These are phyloP conservation scores for Xylaria castorea DNA, from an alignment of 495 filamentous ascomycete genomes.

Conservation along the genomic window DNA sequence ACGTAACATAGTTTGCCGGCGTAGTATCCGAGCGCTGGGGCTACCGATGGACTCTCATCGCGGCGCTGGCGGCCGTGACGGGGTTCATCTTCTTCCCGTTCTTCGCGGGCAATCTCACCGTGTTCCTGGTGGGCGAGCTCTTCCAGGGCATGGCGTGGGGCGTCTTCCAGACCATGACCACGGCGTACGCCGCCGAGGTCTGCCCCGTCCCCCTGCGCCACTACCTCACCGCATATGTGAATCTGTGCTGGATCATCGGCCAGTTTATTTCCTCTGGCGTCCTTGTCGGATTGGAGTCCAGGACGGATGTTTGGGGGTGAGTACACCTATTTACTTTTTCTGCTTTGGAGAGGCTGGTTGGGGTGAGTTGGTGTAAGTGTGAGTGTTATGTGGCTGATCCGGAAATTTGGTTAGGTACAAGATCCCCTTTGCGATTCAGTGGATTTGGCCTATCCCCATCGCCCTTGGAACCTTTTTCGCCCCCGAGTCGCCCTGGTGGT, in stretches of 20 bases:
- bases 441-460: constrained; percentile 60
- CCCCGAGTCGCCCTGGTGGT: constrained; percentile 82
- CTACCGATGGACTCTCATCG: constrained; percentile 45
- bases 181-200: constrained; percentile 64
- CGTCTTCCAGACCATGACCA: constrained; percentile 60
- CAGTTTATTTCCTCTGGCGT: constrained; percentile 69
- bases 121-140: constrained; percentile 70
- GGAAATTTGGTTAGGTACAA: constrained; percentile 59
- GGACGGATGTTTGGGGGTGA: constrained; percentile 30
- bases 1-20: constrained; percentile 39
- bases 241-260: constrained; percentile 73
- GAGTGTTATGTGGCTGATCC: background rate
- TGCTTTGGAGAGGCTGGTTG: no score
- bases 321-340: constrained; percentile 37
- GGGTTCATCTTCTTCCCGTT: constrained; percentile 63
- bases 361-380: constrained; percentile 38
- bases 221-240: constrained; percentile 70
- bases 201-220: constrained; percentile 67
- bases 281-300: constrained; percentile 40
- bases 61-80: constrained; percentile 52
- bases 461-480: constrained; percentile 63
- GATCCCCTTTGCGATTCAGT: constrained; percentile 64
- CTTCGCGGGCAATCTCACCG: constrained; percentile 66
- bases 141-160: constrained; percentile 79
- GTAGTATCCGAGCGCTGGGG: constrained; percentile 39